Evolutionary conservation across 805 yeast species (phyloP).

Genomic region (Schwanniomyces pseudopolymorphus): DNA sequence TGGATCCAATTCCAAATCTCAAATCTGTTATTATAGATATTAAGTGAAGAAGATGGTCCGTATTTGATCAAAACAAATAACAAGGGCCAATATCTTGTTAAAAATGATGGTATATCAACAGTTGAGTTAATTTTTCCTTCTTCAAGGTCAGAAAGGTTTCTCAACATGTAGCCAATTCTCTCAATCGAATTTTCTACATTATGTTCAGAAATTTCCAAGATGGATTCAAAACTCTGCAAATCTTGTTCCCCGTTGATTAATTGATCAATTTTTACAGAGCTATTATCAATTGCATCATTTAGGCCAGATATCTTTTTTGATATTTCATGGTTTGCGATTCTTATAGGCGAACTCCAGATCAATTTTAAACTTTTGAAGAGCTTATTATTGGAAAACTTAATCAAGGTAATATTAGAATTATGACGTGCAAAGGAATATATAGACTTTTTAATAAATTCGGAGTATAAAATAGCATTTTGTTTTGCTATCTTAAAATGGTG

Average conservation of each 20-base stretch:
- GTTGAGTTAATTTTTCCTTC: conserved; percentile 3
- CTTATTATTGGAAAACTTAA: conserved; percentile 6
- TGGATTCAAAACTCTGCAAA: conserved; percentile 11
- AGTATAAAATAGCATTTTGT: conserved; percentile 5
- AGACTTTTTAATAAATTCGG: conserved; percentile 5
- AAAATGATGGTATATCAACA: conserved; percentile 34
- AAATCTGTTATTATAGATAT: conserved; percentile 50
- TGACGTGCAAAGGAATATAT: conserved; percentile 10
- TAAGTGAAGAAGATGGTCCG: conserved; percentile 52
- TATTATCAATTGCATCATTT: conserved; percentile 19
- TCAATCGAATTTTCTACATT: not conserved
- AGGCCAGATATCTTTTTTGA: conserved; percentile 18
- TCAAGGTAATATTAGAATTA: conserved; percentile 15
- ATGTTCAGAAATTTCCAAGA: not conserved
- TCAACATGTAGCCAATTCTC: conserved; percentile 6
- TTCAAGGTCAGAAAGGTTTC: conserved; percentile 10
- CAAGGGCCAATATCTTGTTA: conserved; percentile 68
- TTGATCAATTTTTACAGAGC: conserved; percentile 22
- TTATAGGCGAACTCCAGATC: conserved; percentile 17
- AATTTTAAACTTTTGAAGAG: conserved; percentile 5
- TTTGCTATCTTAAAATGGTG: conserved; percentile 6
- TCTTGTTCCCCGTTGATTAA: conserved; percentile 18
- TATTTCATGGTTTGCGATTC: conserved; percentile 25
- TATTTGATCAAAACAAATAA: conserved; percentile 39
- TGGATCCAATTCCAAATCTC: conserved; percentile 57